phyloP scores from a whole-genome alignment of 2,329 filamentous ascomycete genomes.

The Chaetomiaceae sp. region DNA sequence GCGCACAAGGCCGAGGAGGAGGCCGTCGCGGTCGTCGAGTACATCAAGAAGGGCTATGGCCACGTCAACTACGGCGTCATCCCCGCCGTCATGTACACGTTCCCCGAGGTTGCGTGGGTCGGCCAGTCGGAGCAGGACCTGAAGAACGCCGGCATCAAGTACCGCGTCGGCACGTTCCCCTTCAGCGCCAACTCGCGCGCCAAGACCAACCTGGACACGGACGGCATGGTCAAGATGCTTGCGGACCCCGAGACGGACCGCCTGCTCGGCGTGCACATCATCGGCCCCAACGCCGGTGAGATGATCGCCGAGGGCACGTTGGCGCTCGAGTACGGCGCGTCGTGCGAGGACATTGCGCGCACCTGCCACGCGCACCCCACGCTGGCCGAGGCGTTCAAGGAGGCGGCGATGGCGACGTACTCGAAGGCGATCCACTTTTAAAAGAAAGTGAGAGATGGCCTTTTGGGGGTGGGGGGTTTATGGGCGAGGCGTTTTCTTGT shows the following conservation, averaged over 20 bases:
- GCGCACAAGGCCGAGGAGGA: slow-evolving; percentile 99
- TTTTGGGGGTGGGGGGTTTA: no score
- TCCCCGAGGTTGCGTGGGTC: slow-evolving; percentile 98
- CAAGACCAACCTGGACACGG: slow-evolving; percentile 96
- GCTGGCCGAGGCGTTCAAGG: slow-evolving; percentile 96
- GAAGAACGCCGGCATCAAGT: slow-evolving; percentile 83
- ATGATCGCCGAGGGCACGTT: slow-evolving; percentile 98
- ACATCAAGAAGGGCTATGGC: slow-evolving; percentile 95
- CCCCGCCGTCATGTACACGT: slow-evolving; percentile 98
- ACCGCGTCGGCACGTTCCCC: slow-evolving; percentile 90
- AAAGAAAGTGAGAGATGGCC: slow-evolving; percentile 16
- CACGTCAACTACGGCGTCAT: slow-evolving; percentile 99
- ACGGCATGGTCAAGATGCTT: slow-evolving; percentile 95
- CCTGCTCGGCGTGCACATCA: slow-evolving; percentile 92
- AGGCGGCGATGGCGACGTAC: slow-evolving; percentile 97
- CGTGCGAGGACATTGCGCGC: slow-evolving; percentile 87
- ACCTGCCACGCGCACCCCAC: slow-evolving; percentile 97
- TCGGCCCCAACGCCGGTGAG: slow-evolving; percentile 92
- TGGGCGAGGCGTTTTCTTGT: slow-evolving; percentile 16
- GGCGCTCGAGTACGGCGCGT: slow-evolving; percentile 93
- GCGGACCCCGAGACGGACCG: slow-evolving; percentile 95
- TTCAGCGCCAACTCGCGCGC: slow-evolving; percentile 98
- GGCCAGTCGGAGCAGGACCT: slow-evolving; percentile 96
- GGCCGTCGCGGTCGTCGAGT: slow-evolving; percentile 89
- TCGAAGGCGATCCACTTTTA: slow-evolving; percentile 95